Evolutionary conservation across 495 filamentous ascomycete genomes (phyloP).

Genomic region (Aspergillus funiculosus): DNA sequence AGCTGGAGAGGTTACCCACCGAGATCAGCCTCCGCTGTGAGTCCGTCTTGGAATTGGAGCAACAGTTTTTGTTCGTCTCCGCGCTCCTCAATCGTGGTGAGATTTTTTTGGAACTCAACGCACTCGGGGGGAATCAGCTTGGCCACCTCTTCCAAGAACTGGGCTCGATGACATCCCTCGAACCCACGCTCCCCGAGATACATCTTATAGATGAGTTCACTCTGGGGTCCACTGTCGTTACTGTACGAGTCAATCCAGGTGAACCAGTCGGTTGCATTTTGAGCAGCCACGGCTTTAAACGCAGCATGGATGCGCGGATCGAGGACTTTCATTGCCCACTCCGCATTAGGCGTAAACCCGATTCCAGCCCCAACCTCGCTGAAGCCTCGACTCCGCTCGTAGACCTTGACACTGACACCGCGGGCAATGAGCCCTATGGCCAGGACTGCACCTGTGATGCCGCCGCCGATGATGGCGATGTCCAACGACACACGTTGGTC

Average conservation of each 20-base stretch:
- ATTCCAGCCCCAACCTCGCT: slow-evolving; percentile 11
- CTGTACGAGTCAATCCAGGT: slow-evolving; percentile 4
- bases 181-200: not conserved
- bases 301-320: not conserved
- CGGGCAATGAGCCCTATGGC: slow-evolving; percentile 10
- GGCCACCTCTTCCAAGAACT: slow-evolving; percentile 9
- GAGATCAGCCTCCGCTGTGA: not conserved
- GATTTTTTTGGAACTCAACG: not conserved
- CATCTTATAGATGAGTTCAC: not conserved
- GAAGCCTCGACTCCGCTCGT: not conserved
- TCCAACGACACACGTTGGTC: not conserved
- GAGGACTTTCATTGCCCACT: not conserved
- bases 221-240: not conserved
- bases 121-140: not conserved
- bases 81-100: not conserved
- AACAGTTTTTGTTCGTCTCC: not conserved
- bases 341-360: slow-evolving; percentile 1
- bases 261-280: not conserved
- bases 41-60: slow-evolving; percentile 3
- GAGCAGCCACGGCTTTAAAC: not conserved
- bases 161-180: slow-evolving; percentile 8
- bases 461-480: slow-evolving; percentile 15
- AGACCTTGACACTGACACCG: not conserved
- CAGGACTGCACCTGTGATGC: slow-evolving; percentile 5
- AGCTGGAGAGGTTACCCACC: not conserved